Evolutionary conservation across 2,329 filamentous ascomycete species (phyloP), one percentile per base, ranked within the genome.

Genomic region (Clarireedia homoeocarpa): DNA sequence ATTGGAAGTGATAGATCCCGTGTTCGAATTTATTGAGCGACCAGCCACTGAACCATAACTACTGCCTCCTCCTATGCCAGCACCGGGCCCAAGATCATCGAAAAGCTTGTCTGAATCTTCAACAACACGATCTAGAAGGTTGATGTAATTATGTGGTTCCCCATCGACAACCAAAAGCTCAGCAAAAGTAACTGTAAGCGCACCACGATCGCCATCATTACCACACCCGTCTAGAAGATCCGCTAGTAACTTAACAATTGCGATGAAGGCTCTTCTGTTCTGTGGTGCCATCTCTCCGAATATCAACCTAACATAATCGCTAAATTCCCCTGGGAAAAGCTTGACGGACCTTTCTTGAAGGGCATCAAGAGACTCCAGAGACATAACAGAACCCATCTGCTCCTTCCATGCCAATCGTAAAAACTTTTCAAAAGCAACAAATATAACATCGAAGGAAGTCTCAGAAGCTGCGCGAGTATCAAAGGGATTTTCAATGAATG

Each of bases 391-490:
- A 0, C 92, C 92, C 77, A 96, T 91, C 64, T 89, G 86, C 62
- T 92, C 88, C 58, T 81, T 84, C 92, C 92, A 97, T 12, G 89
- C 91, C 60, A 91, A 85, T 57, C 84, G 84, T 58, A 96, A 75
- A 64, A 96, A 97, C 59, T 95, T 96, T 69, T 96, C 91, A 69
- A 96, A 97, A 0, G 91, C 88, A 26, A 88, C 87, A 67, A 96
- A 95, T 5, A 97, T 79, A 20, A 92, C 84, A 66, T 96, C 91
- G 7, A 92, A 83, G 3, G 85, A 81, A 7, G 89, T 79, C 58
- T 96, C 90, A 0, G 84, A 80, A 2, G 88, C 83, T 9, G 84
- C 76, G 53, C 95, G 87, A 61, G 88, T 79, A 65, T 89, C 90
- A 52, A 83, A 86, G 0, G 91, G 89, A 61, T 87, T 87, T 69